Evolutionary conservation across 176 grass and related monocot genomes (phyloP).

Genomic region (Dendrocalamus sinicus): DNA sequence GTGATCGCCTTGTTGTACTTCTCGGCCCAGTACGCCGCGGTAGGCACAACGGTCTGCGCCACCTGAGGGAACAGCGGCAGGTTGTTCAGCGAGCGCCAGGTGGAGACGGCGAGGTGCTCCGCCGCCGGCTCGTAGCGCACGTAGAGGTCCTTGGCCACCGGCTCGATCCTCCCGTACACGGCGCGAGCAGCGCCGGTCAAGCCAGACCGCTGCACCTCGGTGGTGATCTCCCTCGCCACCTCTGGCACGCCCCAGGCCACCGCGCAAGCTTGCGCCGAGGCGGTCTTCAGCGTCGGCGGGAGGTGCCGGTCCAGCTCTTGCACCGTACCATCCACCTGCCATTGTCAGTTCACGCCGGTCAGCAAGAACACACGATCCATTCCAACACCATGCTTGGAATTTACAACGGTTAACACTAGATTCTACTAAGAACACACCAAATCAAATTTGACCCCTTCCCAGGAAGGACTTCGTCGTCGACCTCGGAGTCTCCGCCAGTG

Average conservation of each 20-base stretch:
- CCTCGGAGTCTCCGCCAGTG: conserved; percentile 47
- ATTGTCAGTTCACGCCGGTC: background rate
- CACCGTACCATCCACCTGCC: conserved; percentile 68
- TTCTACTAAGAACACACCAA: background rate
- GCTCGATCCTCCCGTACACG: conserved; percentile 50
- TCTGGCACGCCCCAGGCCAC: conserved; percentile 43
- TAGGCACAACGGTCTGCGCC: conserved; percentile 70
- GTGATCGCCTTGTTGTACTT: conserved; percentile 77
- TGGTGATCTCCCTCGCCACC: conserved; percentile 53
- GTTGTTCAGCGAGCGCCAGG: conserved; percentile 76
- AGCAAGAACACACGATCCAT: background rate
- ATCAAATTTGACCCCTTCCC: background rate
- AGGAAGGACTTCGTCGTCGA: background rate
- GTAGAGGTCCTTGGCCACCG: conserved; percentile 55
- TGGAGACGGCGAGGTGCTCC: conserved; percentile 69
- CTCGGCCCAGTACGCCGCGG: conserved; percentile 61
- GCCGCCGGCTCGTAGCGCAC: conserved; percentile 67
- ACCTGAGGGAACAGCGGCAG: conserved; percentile 78
- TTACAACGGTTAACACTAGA: background rate
- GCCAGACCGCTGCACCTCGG: conserved; percentile 56
- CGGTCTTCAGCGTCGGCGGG: conserved; percentile 54
- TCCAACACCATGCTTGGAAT: background rate
- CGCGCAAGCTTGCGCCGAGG: conserved; percentile 40
- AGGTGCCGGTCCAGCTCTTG: conserved; percentile 58
- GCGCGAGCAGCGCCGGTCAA: conserved; percentile 35